These are phyloP conservation scores for Cystobasidium ongulense DNA, from an alignment of 768 basidiomycete species.

Conservation along the genomic window DNA sequence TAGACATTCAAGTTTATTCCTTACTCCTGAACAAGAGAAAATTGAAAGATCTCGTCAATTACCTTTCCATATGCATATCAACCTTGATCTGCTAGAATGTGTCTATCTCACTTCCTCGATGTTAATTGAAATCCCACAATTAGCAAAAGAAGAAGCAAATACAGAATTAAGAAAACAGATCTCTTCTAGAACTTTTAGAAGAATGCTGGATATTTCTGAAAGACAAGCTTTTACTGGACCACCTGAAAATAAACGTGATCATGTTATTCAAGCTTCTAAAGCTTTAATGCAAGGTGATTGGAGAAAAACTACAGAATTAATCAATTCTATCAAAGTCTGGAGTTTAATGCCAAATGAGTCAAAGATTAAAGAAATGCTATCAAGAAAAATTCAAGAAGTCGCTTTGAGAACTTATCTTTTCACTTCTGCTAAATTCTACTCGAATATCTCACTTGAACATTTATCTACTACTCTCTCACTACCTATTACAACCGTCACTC, in stretches of 20 bases:
- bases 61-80: conserved; percentile 99
- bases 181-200: conserved; percentile 92
- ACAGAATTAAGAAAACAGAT: conserved; percentile 88
- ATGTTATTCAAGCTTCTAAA: conserved; percentile 98
- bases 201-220: conserved; percentile 90
- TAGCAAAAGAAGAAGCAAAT: conserved; percentile 62
- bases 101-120: conserved; percentile 97
- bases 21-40: conserved; percentile 92
- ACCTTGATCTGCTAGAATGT: conserved; percentile 92
- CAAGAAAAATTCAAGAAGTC: conserved; percentile 94
- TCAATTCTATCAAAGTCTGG: conserved; percentile 97
- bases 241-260: conserved; percentile 85
- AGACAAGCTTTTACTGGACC: conserved; percentile 83
- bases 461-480: conserved; percentile 82
- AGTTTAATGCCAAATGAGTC: conserved; percentile 82
- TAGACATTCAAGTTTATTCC: conserved; percentile 37
- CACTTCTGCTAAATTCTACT: conserved; percentile 92
- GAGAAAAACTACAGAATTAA: conserved; percentile 86
- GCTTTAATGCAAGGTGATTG: conserved; percentile 93
- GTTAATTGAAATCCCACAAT: conserved; percentile 90
- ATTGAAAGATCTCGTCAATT: conserved; percentile 90
- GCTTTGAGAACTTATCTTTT: conserved; percentile 93
- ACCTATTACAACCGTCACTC: conserved; percentile 69
- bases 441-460: conserved; percentile 74
- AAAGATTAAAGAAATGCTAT: conserved; percentile 86